Evolutionary conservation across 2,329 filamentous ascomycete species (phyloP).

Genomic region (Zarea fungicola): DNA sequence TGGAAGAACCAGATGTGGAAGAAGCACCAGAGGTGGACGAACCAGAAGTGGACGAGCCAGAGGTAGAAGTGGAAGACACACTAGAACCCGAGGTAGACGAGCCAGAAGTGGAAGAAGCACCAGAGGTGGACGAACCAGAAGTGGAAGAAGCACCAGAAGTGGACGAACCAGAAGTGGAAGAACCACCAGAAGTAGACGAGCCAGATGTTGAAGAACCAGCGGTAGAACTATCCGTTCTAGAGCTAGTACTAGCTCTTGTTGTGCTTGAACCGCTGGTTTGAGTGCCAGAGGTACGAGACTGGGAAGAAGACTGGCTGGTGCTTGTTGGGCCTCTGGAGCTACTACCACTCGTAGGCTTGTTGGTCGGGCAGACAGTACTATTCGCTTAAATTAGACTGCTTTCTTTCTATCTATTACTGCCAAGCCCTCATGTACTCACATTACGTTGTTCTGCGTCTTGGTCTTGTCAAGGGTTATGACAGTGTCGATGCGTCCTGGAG

Average conservation of each 20-base stretch:
- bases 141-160: background rate
- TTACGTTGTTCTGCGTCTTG: background rate
- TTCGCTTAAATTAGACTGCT: background rate
- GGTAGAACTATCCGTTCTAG: background rate
- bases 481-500: slow-evolving; percentile 6
- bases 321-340: background rate
- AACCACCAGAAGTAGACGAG: background rate
- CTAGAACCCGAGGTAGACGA: background rate
- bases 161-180: background rate
- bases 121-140: background rate
- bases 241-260: background rate
- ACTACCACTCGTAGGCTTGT: background rate
- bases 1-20: background rate
- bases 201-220: background rate
- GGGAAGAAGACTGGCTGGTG: background rate
- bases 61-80: background rate
- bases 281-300: background rate
- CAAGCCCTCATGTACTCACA: background rate
- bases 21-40: background rate
- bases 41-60: background rate
- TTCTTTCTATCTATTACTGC: background rate
- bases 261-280: background rate
- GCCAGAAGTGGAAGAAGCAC: background rate
- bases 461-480: background rate
- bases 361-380: background rate